Base-by-base conservation (phyloP, 495 filamentous ascomycete species). In the Penicillium lividum region DNA sequence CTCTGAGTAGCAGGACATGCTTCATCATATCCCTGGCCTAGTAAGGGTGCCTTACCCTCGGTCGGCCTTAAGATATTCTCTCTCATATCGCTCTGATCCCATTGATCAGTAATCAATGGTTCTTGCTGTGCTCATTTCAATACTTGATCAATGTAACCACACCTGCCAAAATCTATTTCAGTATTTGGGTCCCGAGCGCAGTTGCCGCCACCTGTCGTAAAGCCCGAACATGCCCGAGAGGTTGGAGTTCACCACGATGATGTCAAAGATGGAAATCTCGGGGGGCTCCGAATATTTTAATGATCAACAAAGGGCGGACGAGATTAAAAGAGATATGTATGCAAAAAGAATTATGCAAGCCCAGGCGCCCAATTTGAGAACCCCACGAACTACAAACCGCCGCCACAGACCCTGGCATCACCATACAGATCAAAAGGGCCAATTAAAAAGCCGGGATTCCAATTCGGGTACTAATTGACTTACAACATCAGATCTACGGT, bases 401-500 rank as follows among this genome's bases (percentile, higher is more conserved):
- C 38, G 38, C 13, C 5, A 15, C 38, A 15, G 38, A 40, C 38
- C 38, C 45, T 47, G 22, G 22, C 45, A 47, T 47, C 38, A 40
- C n/a, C 13, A n/a, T 33, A 33, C 31, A 15, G 38, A 40, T 15
- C 13, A 6, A 13, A 4, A 1, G 15, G n/a, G 5, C 38, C 38
- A 40, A 40, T 40, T 11, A 7, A n/a, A n/a, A 5, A 6, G 3
- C 13, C 38, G 38, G 38, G 38, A 16, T 40, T 40, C 7, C 38
- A 16, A n/a, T 40, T 15, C 5, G 38, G 38, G 38, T 50, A 50
- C 47, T 30, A 50, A 50, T 50, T 31, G 25, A 0, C 10, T 50
- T 50, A 50, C 47, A 50, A 15, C 28, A 50, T 30, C 13, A 33
- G 47, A 50, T 50, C 47, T 50, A 47, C 45, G 45, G 45, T 25